Evolutionary conservation across 2,329 filamentous ascomycete genomes (phyloP), one percentile per base, ranked within the genome.

Genomic region (Verticillium klebahnii): DNA sequence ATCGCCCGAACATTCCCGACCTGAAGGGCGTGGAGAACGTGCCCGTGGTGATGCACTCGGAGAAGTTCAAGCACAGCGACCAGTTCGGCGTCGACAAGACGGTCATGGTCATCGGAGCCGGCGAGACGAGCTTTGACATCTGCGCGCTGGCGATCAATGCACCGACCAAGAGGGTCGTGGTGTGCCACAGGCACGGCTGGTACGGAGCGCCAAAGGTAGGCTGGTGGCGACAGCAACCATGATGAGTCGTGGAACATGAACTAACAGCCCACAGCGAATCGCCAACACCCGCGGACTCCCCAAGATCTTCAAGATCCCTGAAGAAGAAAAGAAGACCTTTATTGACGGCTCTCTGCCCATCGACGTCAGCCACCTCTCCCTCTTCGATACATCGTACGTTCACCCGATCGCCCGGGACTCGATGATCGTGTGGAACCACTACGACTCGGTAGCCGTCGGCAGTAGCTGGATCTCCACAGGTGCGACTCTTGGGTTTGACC

Each of bases 111-210:
- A 65, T 81, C 25, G 80, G 79, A 0, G 75, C 71, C 6, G 78
- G 80, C 1, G 80, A 82, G 63, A 82, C 79, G 0, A 78, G 72
- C 4, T 78, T 80, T 71, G 79, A 82, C 56, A 66, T 82, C 31
- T 73, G 75, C 0, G 72, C 80, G 52, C 72, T 81, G 19, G 79
- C 79, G 0, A 71, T 81, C 2, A 82, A 77, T 1, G 74, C 77
- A 0, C 68, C 71, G 0, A 77, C 78, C 1, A 74, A 72, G 7
- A 74, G 74, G 6, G 78, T 81, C 7, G 76, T 78, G 0, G 62
- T 82, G 12, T 79, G 77, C 31, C 79, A 81, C 61, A 73, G 78
- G 7, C 73, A 80, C 62, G 80, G 80, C 1, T 81, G 80, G 64
- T 75, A 78, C 34, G 76, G 75, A 34, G 78, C 76, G 4, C 78